phyloP scores from a whole-genome alignment of 805 yeast species.

The Teunomyces barrocoloradensis region DNA sequence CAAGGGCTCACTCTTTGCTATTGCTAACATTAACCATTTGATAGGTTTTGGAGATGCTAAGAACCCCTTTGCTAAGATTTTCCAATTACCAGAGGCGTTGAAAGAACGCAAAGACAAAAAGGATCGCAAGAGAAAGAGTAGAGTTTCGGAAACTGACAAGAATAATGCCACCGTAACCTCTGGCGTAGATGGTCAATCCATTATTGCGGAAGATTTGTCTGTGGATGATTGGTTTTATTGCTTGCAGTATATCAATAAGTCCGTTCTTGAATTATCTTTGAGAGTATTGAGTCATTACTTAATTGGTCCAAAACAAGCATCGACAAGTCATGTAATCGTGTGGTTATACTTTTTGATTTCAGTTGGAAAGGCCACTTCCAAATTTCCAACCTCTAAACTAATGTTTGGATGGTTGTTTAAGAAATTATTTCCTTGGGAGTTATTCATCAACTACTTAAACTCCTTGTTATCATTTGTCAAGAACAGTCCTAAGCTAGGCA shows the following conservation, averaged over 20 bases:
- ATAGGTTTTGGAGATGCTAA: constrained; percentile 75
- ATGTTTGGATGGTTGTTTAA: constrained; percentile 52
- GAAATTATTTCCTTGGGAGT: constrained; percentile 67
- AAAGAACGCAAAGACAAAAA: constrained; percentile 71
- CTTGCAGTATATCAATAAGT: constrained; percentile 54
- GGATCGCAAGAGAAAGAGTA: constrained; percentile 55
- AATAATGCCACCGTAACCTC: constrained; percentile 9
- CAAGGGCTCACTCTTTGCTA: constrained; percentile 71
- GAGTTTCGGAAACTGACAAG: constrained; percentile 17
- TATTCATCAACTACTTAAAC: constrained; percentile 61
- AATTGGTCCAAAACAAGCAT: constrained; percentile 67
- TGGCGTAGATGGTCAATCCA: constrained; percentile 30
- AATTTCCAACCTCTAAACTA: constrained; percentile 43
- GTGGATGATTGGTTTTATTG: constrained; percentile 55
- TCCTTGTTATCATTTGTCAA: constrained; percentile 43
- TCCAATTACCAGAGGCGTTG: constrained; percentile 68
- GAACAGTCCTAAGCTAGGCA: constrained; percentile 20
- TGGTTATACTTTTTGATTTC: constrained; percentile 74
- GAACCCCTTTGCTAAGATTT: constrained; percentile 74
- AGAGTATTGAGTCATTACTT: constrained; percentile 64
- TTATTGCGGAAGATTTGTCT: constrained; percentile 33
- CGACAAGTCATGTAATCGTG: constrained; percentile 70
- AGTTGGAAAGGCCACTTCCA: constrained; percentile 52
- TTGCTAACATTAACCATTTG: constrained; percentile 70
- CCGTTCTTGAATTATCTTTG: constrained; percentile 66